Percentiles rank a stretch among this genome's conserved stretches.
Evolutionary conservation across 345 rosid genomes (phyloP).

Genomic region (Populus nigra): DNA sequence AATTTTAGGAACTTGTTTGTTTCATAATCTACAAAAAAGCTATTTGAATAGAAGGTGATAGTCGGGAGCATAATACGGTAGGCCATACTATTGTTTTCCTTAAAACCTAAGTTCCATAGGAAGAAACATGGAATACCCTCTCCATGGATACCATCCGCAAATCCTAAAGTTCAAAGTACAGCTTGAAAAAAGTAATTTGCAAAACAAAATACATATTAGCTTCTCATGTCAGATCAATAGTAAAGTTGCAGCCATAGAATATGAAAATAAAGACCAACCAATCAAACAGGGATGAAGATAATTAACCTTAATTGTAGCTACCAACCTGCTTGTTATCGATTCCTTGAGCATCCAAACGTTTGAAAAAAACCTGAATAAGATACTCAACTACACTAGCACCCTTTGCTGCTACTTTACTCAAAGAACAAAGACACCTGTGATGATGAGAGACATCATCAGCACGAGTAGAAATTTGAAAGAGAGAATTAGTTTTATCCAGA

Average conservation of each 20-base stretch:
- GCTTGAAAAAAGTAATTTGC: too few species aligned
- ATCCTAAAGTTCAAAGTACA: too few species aligned
- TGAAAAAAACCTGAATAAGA: slow-evolving; percentile 86
- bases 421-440: slow-evolving; percentile 86
- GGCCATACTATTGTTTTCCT: too few species aligned
- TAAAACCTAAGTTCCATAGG: too few species aligned
- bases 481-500: neutral
- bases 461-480: neutral
- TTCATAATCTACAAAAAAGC: too few species aligned
- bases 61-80: too few species aligned
- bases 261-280: neutral
- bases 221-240: neutral
- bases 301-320: slow-evolving; percentile 16
- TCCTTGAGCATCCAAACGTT: slow-evolving; percentile 69
- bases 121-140: too few species aligned
- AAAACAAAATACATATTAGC: too few species aligned
- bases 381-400: slow-evolving; percentile 69
- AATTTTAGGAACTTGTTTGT: too few species aligned
- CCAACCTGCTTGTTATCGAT: slow-evolving; percentile 82
- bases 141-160: too few species aligned
- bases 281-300: neutral
- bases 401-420: slow-evolving; percentile 72
- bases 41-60: too few species aligned
- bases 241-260: neutral
- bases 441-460: slow-evolving; percentile 10